A percentile compares a stretch with the other conserved stretches of the same genome.
Conservation (phyloP, 2,329 filamentous ascomycete species). For the Metarhizium brunneum region DNA sequence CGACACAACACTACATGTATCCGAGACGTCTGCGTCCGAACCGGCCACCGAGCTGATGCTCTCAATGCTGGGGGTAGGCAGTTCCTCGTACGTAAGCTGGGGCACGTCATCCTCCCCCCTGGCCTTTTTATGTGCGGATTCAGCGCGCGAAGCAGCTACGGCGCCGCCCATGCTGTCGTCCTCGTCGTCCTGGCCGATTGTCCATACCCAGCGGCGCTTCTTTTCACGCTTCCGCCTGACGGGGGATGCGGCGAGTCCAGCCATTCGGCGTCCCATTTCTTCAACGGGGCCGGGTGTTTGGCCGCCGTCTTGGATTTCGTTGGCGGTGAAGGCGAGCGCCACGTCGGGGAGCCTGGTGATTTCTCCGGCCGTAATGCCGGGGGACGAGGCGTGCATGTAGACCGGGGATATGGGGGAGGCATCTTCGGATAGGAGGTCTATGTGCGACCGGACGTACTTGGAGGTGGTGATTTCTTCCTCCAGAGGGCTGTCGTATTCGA, state of each 20-base stretch:
- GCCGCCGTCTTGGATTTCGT: slow-evolving; percentile 50
- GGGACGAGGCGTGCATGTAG: slow-evolving; percentile 8
- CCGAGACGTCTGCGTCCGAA: slow-evolving; percentile 41
- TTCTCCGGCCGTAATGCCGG: slow-evolving; percentile 15
- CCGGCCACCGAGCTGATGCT: slow-evolving; percentile 21
- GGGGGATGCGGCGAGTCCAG: slow-evolving; percentile 33
- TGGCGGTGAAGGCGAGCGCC: slow-evolving; percentile 40
- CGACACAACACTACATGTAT: slow-evolving; percentile 30
- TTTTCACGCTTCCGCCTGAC: slow-evolving; percentile 50
- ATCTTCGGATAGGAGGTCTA: slow-evolving; percentile 52
- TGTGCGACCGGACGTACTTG: slow-evolving; percentile 53
- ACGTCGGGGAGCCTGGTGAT: slow-evolving; percentile 37
- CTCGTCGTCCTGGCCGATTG: slow-evolving; percentile 46
- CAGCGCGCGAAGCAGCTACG: slow-evolving; percentile 28
- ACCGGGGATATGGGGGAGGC: slow-evolving; percentile 36
- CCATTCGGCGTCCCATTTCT: slow-evolving; percentile 51
- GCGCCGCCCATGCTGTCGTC: slow-evolving; percentile 33
- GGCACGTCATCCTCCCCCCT: background rate
- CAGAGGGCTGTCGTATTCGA: slow-evolving; percentile 53
- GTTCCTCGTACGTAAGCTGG: slow-evolving; percentile 17
- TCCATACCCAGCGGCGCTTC: slow-evolving; percentile 58
- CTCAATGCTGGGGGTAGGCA: slow-evolving; percentile 33
- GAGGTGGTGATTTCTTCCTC: slow-evolving; percentile 56
- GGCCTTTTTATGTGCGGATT: slow-evolving; percentile 9
- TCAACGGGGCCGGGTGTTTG: slow-evolving; percentile 55